phyloP scores from a whole-genome alignment of 768 basidiomycete species.

The Lentinus tigrinus region DNA sequence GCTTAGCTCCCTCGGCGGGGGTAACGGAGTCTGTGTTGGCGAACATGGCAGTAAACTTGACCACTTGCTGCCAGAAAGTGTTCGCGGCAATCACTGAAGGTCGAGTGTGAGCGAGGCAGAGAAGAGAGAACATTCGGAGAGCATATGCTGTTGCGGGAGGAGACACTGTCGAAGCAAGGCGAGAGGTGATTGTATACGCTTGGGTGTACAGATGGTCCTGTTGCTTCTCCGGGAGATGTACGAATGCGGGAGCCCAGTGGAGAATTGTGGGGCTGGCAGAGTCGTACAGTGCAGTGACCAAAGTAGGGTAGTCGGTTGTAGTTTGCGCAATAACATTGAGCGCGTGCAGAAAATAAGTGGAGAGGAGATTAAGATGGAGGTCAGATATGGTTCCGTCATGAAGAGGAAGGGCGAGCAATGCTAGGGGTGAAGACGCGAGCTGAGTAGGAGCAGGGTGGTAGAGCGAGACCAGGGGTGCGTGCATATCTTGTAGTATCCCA shows the following conservation, averaged over 20 bases:
- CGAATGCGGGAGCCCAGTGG: conserved; percentile 50
- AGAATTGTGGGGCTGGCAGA: conserved; percentile 38
- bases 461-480: conserved; percentile 40
- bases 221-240: conserved; percentile 49
- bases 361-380: conserved; percentile 49
- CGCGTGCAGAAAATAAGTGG: conserved; percentile 58
- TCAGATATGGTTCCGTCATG: conserved; percentile 32
- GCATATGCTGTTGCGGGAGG: conserved; percentile 30
- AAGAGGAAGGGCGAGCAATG: conserved; percentile 45
- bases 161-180: conserved; percentile 27
- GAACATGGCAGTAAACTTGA: conserved; percentile 48
- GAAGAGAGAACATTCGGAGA: conserved; percentile 44
- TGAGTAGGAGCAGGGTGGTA: conserved; percentile 6
- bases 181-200: conserved; percentile 53
- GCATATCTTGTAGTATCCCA: conserved; percentile 45
- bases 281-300: conserved; percentile 34
- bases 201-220: conserved; percentile 58
- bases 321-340: conserved; percentile 41
- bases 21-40: conserved; percentile 10
- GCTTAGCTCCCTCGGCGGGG: conserved; percentile 34
- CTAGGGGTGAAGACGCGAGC: conserved; percentile 7
- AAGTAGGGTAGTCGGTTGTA: conserved; percentile 17
- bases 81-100: conserved; percentile 46
- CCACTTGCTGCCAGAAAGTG: conserved; percentile 71
- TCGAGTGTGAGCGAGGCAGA: conserved; percentile 47